These are phyloP conservation scores for Smithsoniella earleae DNA, from an alignment of 163 green algal species.

Conservation along the genomic window DNA sequence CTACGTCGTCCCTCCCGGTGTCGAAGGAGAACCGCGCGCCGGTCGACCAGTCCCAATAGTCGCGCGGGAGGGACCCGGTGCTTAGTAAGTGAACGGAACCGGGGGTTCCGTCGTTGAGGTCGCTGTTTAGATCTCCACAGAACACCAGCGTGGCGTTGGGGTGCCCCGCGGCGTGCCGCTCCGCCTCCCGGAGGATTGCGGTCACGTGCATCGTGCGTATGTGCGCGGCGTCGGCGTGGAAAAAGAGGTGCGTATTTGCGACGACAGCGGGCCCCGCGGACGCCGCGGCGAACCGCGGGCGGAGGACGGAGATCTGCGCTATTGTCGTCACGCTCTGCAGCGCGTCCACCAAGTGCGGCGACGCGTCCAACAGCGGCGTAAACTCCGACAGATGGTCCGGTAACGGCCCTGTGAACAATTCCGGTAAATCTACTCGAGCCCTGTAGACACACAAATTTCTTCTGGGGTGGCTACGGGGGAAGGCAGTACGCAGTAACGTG, in stretches of 20 bases:
- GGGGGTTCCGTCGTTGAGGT: conserved; percentile 73
- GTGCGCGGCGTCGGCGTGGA: conserved; percentile 72
- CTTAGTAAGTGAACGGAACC: conserved; percentile 69
- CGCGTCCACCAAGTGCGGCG: conserved; percentile 47
- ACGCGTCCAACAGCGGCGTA: conserved; percentile 49
- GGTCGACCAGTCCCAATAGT: conserved; percentile 75
- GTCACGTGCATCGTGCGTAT: conserved; percentile 77
- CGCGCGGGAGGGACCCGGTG: conserved; percentile 47
- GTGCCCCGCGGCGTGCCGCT: conserved; percentile 1
- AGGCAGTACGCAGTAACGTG: no score
- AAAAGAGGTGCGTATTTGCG: conserved; percentile 89
- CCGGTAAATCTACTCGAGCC: conserved; percentile 24
- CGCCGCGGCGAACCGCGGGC: not conserved
- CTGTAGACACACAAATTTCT: not conserved
- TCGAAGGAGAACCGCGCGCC: conserved; percentile 49
- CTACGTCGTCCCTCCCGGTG: not conserved
- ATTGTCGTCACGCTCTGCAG: conserved; percentile 76
- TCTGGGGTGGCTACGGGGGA: no score
- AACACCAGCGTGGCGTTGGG: conserved; percentile 43
- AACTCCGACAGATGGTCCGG: conserved; percentile 42
- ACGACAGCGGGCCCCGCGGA: conserved; percentile 47
- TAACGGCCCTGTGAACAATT: conserved; percentile 44
- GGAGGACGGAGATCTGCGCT: conserved; percentile 55
- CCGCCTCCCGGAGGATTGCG: conserved; percentile 54
- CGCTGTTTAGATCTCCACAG: conserved; percentile 80